Percentiles rank a stretch among this genome's conserved stretches.
phyloP scores from a whole-genome alignment of 2,329 filamentous ascomycete genomes.

The Sporothrix variecibatus region DNA sequence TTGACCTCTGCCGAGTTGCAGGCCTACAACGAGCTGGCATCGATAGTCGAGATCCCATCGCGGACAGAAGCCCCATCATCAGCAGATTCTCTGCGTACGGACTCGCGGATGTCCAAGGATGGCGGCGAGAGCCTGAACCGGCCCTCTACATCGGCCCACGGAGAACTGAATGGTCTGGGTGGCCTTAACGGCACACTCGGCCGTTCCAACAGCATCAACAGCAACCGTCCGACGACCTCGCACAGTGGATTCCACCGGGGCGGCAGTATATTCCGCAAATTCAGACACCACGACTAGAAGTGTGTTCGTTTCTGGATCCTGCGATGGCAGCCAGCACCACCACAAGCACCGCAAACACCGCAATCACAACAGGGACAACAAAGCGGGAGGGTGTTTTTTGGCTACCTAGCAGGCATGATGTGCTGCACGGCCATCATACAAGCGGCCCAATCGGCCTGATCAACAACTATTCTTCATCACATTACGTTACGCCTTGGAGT shows the following conservation, averaged over 20 bases:
- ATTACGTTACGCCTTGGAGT: neutral
- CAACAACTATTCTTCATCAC: neutral
- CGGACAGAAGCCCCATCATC: constrained; percentile 22
- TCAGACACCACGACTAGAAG: constrained; percentile 26
- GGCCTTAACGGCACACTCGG: neutral
- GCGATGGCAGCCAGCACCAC: neutral
- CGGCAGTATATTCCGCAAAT: constrained; percentile 28
- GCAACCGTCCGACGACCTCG: neutral
- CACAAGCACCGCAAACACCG: neutral
- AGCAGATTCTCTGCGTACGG: constrained; percentile 1
- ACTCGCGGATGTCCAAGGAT: constrained; percentile 40
- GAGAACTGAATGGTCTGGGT: neutral
- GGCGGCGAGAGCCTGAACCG: constrained; percentile 43
- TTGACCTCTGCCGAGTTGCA: constrained; percentile 40
- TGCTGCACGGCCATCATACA: neutral
- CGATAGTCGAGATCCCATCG: constrained; percentile 21
- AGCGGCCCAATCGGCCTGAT: neutral
- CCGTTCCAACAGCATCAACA: neutral
- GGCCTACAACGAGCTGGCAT: constrained; percentile 27
- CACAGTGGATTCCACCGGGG: neutral
- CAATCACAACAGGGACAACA: neutral
- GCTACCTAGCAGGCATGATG: neutral
- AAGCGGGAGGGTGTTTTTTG: neutral
- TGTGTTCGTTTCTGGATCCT: neutral
- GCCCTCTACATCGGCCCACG: constrained; percentile 29